phyloP scores from a whole-genome alignment of 306 rosid genomes.

The Datisca glomerata region DNA sequence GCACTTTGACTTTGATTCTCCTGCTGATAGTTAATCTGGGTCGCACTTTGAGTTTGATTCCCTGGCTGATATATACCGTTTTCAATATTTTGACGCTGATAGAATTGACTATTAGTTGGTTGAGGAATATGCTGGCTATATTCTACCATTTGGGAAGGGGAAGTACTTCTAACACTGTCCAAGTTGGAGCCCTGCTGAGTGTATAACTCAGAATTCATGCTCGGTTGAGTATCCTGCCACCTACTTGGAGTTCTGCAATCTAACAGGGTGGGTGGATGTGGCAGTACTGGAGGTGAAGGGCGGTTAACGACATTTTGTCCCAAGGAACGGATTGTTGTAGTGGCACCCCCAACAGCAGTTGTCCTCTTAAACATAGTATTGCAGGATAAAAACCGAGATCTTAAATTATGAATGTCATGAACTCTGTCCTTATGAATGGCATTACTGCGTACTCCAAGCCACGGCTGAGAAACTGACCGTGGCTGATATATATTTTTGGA shows the following conservation, averaged over 20 bases:
- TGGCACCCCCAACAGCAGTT: constrained; percentile 10
- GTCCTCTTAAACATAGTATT: constrained; percentile 21
- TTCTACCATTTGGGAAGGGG: constrained; percentile 19
- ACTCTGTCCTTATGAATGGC: constrained; percentile 26
- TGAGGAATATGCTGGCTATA: constrained; percentile 20
- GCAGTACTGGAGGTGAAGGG: constrained; percentile 15
- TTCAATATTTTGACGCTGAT: neutral
- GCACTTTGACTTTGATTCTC: constrained; percentile 20
- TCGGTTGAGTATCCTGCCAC: constrained; percentile 9
- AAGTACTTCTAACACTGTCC: constrained; percentile 10
- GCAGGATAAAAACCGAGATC: constrained; percentile 14
- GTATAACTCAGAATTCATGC: constrained; percentile 10
- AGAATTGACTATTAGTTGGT: neutral
- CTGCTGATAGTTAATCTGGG: constrained; percentile 3
- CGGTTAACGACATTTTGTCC: constrained; percentile 10
- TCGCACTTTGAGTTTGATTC: constrained; percentile 1
- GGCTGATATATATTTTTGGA: constrained; percentile 23
- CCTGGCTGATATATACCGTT: neutral
- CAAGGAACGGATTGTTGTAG: constrained; percentile 6
- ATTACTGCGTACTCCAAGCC: constrained; percentile 22
- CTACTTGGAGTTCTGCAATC: constrained; percentile 8
- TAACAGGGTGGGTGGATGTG: too few relatives aligned
- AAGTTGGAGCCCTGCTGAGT: too few relatives aligned
- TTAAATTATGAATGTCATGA: constrained; percentile 13
- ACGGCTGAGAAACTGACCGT: constrained; percentile 9